Conservation (phyloP, 2,329 filamentous ascomycete species). For the Phialophora verrucosa region DNA sequence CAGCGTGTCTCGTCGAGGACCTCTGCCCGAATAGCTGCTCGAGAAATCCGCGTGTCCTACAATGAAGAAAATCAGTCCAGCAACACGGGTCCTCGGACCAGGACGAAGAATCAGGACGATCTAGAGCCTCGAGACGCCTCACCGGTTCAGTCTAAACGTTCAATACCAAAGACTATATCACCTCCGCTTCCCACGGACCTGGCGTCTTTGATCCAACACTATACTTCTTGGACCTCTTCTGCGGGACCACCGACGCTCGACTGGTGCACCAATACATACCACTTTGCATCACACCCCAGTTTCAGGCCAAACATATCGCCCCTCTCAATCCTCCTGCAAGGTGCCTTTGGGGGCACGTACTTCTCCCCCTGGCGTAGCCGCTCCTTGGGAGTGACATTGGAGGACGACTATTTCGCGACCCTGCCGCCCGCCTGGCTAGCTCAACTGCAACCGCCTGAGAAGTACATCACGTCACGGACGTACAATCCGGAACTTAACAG, state of each 20-base stretch:
- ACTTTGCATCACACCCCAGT: conserved; percentile 52
- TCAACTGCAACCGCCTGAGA: conserved; percentile 46
- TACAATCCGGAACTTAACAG: conserved; percentile 61
- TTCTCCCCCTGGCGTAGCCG: conserved; percentile 57
- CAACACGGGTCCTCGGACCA: conserved; percentile 31
- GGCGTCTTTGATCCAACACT: conserved; percentile 43
- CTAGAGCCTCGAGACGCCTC: not conserved
- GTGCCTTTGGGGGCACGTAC: conserved; percentile 60
- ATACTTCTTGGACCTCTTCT: conserved; percentile 53
- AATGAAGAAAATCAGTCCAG: conserved; percentile 35
- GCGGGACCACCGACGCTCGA: conserved; percentile 52
- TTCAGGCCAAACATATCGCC: conserved; percentile 62
- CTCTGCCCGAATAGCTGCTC: conserved; percentile 57
- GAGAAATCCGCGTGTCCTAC: conserved; percentile 45
- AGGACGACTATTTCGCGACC: conserved; percentile 54
- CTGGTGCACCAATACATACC: conserved; percentile 49
- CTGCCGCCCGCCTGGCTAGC: conserved; percentile 53
- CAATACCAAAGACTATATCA: not conserved
- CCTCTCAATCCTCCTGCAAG: conserved; percentile 58
- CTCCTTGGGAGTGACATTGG: conserved; percentile 50
- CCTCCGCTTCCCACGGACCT: conserved; percentile 31
- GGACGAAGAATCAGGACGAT: not conserved
- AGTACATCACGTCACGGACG: conserved; percentile 48
- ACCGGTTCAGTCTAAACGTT: not conserved
- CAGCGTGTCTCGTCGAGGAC: conserved; percentile 47